phyloP scores from a whole-genome alignment of 2,329 filamentous ascomycete species.

The Cladosporium sp. region DNA sequence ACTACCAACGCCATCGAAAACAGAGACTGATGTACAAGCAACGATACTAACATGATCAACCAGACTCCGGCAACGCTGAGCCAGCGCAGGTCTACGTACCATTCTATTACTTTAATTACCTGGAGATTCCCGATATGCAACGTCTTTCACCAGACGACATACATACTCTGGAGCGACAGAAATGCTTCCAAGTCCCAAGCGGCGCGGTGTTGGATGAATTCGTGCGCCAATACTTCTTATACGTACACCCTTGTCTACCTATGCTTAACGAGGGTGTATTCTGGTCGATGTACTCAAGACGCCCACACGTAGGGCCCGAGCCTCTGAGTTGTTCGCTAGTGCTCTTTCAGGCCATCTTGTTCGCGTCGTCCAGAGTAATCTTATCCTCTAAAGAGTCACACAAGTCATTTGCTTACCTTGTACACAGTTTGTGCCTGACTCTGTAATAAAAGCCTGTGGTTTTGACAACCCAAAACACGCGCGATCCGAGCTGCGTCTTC shows the following conservation, averaged over 20 bases:
- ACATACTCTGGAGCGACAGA: background rate
- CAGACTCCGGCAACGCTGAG: background rate
- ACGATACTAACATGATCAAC: background rate
- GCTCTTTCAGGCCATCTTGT: background rate
- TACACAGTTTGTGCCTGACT: background rate
- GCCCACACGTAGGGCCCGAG: background rate
- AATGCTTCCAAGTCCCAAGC: background rate
- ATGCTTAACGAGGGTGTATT: background rate
- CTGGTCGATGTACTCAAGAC: background rate
- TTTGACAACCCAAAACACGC: background rate
- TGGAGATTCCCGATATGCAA: background rate
- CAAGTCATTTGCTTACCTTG: background rate
- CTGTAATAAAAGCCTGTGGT: conserved; percentile 1
- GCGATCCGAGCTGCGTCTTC: background rate
- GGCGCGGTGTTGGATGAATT: background rate
- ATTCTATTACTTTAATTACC: background rate
- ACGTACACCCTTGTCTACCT: background rate
- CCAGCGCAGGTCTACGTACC: conserved; percentile 2
- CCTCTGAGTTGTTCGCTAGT: background rate
- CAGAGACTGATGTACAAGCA: background rate
- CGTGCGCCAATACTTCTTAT: background rate
- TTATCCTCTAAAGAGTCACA: no score
- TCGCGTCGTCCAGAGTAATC: background rate
- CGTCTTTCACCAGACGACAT: background rate
- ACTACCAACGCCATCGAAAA: background rate